Evolutionary conservation across 2,329 filamentous ascomycete genomes (phyloP).

Genomic region (Microsporum canis): DNA sequence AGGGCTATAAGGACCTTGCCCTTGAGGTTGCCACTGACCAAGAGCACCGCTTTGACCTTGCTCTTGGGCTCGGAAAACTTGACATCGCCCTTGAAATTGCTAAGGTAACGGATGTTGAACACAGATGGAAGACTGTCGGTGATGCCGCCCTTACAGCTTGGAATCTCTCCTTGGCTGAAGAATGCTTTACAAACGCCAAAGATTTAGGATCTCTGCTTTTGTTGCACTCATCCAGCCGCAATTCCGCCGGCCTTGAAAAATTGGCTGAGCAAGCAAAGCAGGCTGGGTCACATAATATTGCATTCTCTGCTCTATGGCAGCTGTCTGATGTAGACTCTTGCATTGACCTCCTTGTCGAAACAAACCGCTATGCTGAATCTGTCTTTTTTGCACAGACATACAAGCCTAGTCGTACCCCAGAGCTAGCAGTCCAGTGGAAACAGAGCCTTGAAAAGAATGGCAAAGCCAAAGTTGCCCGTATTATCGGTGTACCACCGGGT

Average conservation of each 20-base stretch:
- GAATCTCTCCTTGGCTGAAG: conserved; percentile 78
- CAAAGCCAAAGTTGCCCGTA: conserved; percentile 72
- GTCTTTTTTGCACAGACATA: conserved; percentile 92
- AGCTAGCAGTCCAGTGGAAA: conserved; percentile 70
- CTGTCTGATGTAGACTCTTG: conserved; percentile 72
- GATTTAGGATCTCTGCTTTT: conserved; percentile 83
- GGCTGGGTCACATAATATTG: conserved; percentile 77
- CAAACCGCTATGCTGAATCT: conserved; percentile 70
- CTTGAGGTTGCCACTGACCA: conserved; percentile 87
- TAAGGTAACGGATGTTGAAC: conserved; percentile 70
- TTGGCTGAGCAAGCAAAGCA: conserved; percentile 65
- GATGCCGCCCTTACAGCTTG: conserved; percentile 78
- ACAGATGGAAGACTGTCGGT: conserved; percentile 97
- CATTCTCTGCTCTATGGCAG: conserved; percentile 83
- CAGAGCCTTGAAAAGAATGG: conserved; percentile 68
- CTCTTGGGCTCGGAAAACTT: conserved; percentile 69
- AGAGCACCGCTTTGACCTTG: conserved; percentile 93
- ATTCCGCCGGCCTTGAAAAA: conserved; percentile 59
- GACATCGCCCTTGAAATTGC: conserved; percentile 79
- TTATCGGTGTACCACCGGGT: conserved; percentile 69
- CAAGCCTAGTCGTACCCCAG: conserved; percentile 64
- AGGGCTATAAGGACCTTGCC: conserved; percentile 92
- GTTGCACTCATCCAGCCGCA: conserved; percentile 74
- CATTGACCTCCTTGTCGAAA: conserved; percentile 65
- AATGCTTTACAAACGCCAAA: conserved; percentile 85